Conservation (phyloP, 768 basidiomycete species). For the Strobilomyces confusus region DNA sequence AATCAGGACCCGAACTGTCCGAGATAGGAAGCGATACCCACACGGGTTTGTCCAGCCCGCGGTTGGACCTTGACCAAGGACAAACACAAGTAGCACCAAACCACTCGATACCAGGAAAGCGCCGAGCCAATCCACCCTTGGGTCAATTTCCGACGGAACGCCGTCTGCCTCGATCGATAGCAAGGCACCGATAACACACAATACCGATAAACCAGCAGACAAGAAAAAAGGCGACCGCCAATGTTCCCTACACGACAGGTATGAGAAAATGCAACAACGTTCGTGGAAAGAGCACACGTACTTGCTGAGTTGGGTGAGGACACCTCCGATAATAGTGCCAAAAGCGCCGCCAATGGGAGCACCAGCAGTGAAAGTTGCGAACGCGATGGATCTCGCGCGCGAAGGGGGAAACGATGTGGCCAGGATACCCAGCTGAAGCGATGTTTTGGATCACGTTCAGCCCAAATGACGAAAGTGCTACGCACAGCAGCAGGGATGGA, state of each 20-base stretch:
- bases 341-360: conserved; percentile 77
- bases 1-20: conserved; percentile 19
- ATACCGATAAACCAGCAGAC: conserved; percentile 49
- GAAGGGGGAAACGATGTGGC: conserved; percentile 74
- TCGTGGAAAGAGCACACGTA: too few relatives aligned
- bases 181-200: conserved; percentile 50
- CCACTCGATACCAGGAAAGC: conserved; percentile 61
- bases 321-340: conserved; percentile 65
- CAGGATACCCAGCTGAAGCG: conserved; percentile 66
- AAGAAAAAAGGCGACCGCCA: conserved; percentile 73
- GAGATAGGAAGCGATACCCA: conserved; percentile 26
- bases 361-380: conserved; percentile 81
- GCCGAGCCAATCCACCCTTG: conserved; percentile 75
- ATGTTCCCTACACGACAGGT: conserved; percentile 25
- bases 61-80: conserved; percentile 60
- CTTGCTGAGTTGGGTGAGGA: conserved; percentile 56
- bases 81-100: conserved; percentile 67
- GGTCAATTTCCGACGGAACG: conserved; percentile 34
- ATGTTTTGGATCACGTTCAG: not conserved
- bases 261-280: not conserved
- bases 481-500: conserved; percentile 68
- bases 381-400: conserved; percentile 65
- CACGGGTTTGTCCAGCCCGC: conserved; percentile 62
- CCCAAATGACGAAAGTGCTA: not conserved
- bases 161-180: conserved; percentile 59